Base-by-base conservation (phyloP, 2,329 filamentous ascomycete species). In the Grosmannia clavigera region DNA sequence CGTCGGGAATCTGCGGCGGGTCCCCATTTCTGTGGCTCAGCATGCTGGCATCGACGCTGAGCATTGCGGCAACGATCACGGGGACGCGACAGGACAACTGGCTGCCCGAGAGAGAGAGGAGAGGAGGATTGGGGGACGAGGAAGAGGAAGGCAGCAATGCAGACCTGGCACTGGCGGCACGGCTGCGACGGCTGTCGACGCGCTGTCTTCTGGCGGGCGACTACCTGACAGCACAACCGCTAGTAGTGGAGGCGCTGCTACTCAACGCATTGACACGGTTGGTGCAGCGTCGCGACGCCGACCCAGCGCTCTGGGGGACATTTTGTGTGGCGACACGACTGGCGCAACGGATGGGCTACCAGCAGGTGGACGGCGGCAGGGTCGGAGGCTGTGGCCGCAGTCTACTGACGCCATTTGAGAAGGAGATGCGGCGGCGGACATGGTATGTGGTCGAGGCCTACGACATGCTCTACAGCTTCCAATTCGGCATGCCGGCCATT, bases 341-440 rank as follows among this genome's bases (percentile, higher is more conserved):
- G 27, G 78, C 78, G 5, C 78, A 81, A 66, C 73, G 76, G 7
- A 74, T 78, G 67, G 78, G 78, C 16, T 81, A 81, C 60, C 78
- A 81, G 29, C 71, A 73, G 62, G 68, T 79, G 3, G 57, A 70
- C 35, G 29, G 59, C 35, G 11, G 46, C 5, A 25, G 57, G 31
- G 29, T 38, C 2, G 38, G 59, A 22, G 40, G 54, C n/a, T 43
- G 46, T 5, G 33, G 59, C 19, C 40, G 60, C 1, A 40, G 52
- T 10, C 2, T 16, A 9, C 57, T 80, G 38, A 74, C 73, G 2
- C 73, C 76, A 0, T 81, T 80, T 59, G 75, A 79, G 57, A 75
- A 71, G 25, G 78, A 81, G 67, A 78, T 81, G 71, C 74, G 78
- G 22, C 73, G 78, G 5, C 71, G 78, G 22, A 70, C 70, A 2